These are phyloP conservation scores for Claviceps africana DNA, from an alignment of 2,329 filamentous ascomycete genomes.

Conservation along the genomic window DNA sequence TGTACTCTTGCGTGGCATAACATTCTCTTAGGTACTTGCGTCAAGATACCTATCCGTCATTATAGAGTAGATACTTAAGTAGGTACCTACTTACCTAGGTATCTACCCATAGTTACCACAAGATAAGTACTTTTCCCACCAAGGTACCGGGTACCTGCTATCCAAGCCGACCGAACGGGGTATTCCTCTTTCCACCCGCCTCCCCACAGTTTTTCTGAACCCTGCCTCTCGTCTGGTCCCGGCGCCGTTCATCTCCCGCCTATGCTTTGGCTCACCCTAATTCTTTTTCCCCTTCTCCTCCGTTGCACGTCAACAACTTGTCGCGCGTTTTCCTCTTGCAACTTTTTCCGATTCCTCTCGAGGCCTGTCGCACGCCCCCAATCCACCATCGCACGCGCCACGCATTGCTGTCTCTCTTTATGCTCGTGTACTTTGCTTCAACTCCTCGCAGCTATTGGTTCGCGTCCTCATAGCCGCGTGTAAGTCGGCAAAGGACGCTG, in stretches of 20 bases:
- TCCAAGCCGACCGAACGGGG: conserved; percentile 1
- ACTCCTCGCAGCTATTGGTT: conserved; percentile 3
- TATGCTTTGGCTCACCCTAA: conserved; percentile 7
- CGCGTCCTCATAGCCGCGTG: conserved; percentile 13
- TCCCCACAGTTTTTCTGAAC: conserved; percentile 9
- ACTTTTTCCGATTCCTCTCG: conserved; percentile 2
- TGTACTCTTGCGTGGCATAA: no score
- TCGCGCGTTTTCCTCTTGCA: conserved; percentile 9
- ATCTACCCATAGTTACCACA: no score
- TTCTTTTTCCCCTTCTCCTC: conserved; percentile 15
- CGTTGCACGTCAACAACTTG: conserved; percentile 12
- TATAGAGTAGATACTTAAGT: no score
- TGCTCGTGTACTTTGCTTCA: neutral
- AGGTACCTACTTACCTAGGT: no score
- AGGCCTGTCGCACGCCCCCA: conserved; percentile 5
- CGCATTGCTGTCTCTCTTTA: conserved; percentile 3
- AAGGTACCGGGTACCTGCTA: no score
- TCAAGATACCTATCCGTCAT: no score
- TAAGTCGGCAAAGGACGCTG: conserved; percentile 16
- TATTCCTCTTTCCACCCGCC: conserved; percentile 4
- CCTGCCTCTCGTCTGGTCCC: conserved; percentile 7
- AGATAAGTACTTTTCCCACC: no score
- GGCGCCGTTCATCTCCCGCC: conserved; percentile 10
- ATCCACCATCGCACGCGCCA: conserved; percentile 6
- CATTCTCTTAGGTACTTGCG: no score